Conservation (phyloP, 1,284 basidiomycete genomes). For the Tremellales sp. region DNA sequence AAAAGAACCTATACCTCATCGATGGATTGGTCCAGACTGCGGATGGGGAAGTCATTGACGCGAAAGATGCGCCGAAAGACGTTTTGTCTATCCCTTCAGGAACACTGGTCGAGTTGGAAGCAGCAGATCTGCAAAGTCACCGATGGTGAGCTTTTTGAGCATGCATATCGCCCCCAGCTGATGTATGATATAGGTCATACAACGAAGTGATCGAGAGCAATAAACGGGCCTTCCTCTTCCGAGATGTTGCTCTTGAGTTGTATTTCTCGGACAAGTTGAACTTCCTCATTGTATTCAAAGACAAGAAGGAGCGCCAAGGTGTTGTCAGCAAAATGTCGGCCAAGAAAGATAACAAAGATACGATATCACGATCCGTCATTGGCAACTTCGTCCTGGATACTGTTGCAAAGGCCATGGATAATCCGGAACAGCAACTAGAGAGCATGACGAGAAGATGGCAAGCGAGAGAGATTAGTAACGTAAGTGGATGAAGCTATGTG, state of each 20-base stretch:
- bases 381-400: conserved; percentile 48
- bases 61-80: conserved; percentile 75
- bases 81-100: conserved; percentile 76
- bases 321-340: conserved; percentile 59
- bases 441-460: conserved; percentile 65
- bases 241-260: conserved; percentile 83
- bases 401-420: conserved; percentile 44
- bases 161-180: conserved; percentile 6
- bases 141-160: conserved; percentile 60
- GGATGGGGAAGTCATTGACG: conserved; percentile 83
- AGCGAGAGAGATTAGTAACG: conserved; percentile 81
- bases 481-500: conserved; percentile 52
- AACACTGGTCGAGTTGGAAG: conserved; percentile 71
- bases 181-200: conserved; percentile 59
- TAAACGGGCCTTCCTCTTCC: conserved; percentile 79
- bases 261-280: conserved; percentile 86
- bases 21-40: conserved; percentile 88
- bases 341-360: conserved; percentile 43
- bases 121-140: conserved; percentile 65
- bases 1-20: conserved; percentile 80
- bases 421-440: conserved; percentile 46
- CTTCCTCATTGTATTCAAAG: conserved; percentile 70
- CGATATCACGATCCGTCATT: conserved; percentile 40
- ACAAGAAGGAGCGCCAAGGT: conserved; percentile 62
- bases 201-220: conserved; percentile 72